Evolutionary conservation across 371 early-diverging fungal genomes (phyloP).

Genomic region (Blakeslea trispora): DNA sequence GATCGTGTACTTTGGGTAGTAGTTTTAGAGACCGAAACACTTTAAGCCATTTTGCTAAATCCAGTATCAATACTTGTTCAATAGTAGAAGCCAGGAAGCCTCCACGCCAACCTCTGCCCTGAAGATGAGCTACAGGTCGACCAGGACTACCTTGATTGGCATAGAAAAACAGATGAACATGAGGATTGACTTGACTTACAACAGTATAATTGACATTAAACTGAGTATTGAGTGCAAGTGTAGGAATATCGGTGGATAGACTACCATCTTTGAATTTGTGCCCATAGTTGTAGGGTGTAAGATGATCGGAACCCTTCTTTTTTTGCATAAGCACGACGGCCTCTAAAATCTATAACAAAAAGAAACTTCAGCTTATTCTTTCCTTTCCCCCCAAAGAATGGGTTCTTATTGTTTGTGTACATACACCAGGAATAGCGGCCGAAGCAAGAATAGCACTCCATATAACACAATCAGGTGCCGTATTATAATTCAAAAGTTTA

Average conservation of each 20-base stretch:
- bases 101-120: constrained; percentile 75
- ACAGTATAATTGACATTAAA: constrained; percentile 90
- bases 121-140: constrained; percentile 61
- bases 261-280: constrained; percentile 88
- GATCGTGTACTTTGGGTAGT: constrained; percentile 71
- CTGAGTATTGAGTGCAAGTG: constrained; percentile 69
- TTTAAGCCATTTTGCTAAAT: constrained; percentile 85
- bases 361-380: not conserved
- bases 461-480: constrained; percentile 88
- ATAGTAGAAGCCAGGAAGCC: constrained; percentile 81
- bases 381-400: constrained; percentile 12
- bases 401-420: constrained; percentile 1
- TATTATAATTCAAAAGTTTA: constrained; percentile 84
- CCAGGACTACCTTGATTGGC: constrained; percentile 78
- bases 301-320: constrained; percentile 51
- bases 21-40: constrained; percentile 78
- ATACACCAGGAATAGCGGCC: constrained; percentile 56
- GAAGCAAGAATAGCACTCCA: constrained; percentile 74
- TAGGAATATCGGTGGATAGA: constrained; percentile 84
- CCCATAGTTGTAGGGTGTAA: constrained; percentile 80
- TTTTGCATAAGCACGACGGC: constrained; percentile 85
- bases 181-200: constrained; percentile 92
- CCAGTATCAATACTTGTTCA: constrained; percentile 82
- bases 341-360: constrained; percentile 59
- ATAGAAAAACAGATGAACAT: constrained; percentile 84